Evolutionary conservation across 306 rosid species (phyloP), one percentile per base, ranked within the genome.

Genomic region (Luffa aegyptiaca): DNA sequence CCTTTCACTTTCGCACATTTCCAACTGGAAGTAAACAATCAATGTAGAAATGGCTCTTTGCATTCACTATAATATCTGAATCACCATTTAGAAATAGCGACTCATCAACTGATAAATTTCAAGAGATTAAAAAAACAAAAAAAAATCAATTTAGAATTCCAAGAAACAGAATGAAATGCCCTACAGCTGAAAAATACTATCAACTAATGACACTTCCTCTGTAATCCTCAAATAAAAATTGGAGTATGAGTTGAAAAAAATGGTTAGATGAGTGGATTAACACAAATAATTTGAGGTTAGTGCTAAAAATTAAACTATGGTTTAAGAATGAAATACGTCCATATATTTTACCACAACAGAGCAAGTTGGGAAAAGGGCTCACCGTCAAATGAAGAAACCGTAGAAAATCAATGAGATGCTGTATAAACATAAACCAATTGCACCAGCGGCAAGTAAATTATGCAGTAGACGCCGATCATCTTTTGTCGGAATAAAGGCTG

Each of bases 401-500:
- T 3, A 91, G 88, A 76, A 95, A 88, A 93, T 81, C 81, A 87
- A 80, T 20, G 99, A 59, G 39, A 89, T 41, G 83, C 85, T 86
- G 81, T 96, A 96, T 85, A 96, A 26, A 85, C 86, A 84, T 70
- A 89, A 1, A n/a, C 77, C 88, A 83, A 96, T 81, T 73, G 82
- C 84, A 44, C 83, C 44, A 70, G 90, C 98, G 3, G 91, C 83
- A 39, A 96, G 81, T 83, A 84, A 84, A 86, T 93, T 96, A 83
- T 90, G 86, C 75, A 93, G 87, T 80, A 96, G 86, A 82, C 92
- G 87, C 31, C 84, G 85, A 80, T 96, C 87, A 83, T 96, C 97
- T 89, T 91, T 93, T 39, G 91, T 83, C 66, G 99, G 99, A 57
- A 93, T 37, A 75, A 96, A 93, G 79, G 87, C 98, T 48, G 87